Evolutionary conservation across 2,329 filamentous ascomycete genomes (phyloP).

Genomic region (Aphanoascus verrucosus): DNA sequence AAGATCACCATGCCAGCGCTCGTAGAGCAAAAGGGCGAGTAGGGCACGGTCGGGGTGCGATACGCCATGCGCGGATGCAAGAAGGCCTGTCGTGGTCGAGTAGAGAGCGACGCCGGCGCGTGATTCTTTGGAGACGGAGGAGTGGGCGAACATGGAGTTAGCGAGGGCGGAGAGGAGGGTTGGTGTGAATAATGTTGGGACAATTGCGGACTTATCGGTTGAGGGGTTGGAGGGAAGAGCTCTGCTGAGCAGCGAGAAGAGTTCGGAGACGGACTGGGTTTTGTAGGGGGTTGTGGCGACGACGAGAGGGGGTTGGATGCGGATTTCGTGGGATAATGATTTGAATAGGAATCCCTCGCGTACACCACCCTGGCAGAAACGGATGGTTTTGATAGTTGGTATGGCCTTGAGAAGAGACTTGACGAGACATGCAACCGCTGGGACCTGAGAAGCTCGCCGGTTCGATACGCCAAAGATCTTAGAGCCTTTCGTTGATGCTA

Average conservation of each 20-base stretch:
- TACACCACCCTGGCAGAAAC: slow-evolving; percentile 81
- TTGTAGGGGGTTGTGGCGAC: slow-evolving; percentile 49
- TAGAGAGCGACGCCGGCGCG: slow-evolving; percentile 61
- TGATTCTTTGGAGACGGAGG: slow-evolving; percentile 43
- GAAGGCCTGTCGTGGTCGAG: slow-evolving; percentile 55
- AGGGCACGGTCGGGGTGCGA: slow-evolving; percentile 61
- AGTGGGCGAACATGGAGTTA: slow-evolving; percentile 49
- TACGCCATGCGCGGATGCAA: slow-evolving; percentile 60
- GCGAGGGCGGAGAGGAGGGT: slow-evolving; percentile 47
- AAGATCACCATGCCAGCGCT: slow-evolving; percentile 61
- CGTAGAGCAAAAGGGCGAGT: slow-evolving; percentile 59
- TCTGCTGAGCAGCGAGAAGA: slow-evolving; percentile 41
- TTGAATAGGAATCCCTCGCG: slow-evolving; percentile 73
- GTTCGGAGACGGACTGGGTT: slow-evolving; percentile 36
- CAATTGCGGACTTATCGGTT: slow-evolving; percentile 19
- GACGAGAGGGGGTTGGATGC: slow-evolving; percentile 56
- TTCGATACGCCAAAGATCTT: slow-evolving; percentile 64
- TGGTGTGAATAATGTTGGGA: slow-evolving; percentile 36
- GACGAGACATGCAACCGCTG: slow-evolving; percentile 72
- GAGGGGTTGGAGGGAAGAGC: slow-evolving; percentile 33
- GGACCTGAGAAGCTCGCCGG: slow-evolving; percentile 67
- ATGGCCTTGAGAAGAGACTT: slow-evolving; percentile 60
- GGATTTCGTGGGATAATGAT: slow-evolving; percentile 49
- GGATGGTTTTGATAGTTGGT: slow-evolving; percentile 59
- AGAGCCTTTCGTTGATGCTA: slow-evolving; percentile 27